Percentiles rank a stretch among this genome's conserved stretches.
Evolutionary conservation across 2,329 filamentous ascomycete genomes (phyloP).

Genomic region (Aquanectria penicillioides): DNA sequence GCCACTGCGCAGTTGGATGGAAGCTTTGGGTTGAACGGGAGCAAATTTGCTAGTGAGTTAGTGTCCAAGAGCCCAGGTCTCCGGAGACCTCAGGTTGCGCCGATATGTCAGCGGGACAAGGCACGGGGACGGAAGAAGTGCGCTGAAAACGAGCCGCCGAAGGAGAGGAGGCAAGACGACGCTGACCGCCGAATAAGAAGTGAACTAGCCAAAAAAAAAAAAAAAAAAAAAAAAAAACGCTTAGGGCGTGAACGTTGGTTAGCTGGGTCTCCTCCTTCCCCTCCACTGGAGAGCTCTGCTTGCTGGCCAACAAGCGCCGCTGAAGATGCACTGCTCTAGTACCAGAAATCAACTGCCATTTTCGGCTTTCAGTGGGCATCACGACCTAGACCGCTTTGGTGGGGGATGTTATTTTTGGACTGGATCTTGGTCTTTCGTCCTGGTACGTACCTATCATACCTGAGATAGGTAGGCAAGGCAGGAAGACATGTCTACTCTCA

Average conservation of each 20-base stretch:
- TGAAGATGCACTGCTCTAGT: too few species aligned
- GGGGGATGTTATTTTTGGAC: slow-evolving; percentile 25
- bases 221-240: background rate
- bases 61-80: too few species aligned
- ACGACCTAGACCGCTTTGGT: slow-evolving; percentile 9
- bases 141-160: background rate
- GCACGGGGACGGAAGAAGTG: background rate
- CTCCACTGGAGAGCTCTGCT: too few species aligned
- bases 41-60: slow-evolving; percentile 1
- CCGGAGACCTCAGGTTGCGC: background rate
- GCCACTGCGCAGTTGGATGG: slow-evolving; percentile 29
- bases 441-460: background rate
- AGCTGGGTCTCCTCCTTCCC: too few species aligned
- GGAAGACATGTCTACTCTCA: too few species aligned
- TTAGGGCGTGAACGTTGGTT: background rate
- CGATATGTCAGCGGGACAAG: slow-evolving; percentile 17
- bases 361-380: background rate
- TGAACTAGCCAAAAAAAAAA: background rate
- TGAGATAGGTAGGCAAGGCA: too few species aligned
- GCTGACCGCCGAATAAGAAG: too few species aligned
- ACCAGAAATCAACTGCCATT: too few species aligned
- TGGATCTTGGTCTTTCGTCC: background rate
- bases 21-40: background rate
- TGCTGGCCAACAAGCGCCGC: too few species aligned
- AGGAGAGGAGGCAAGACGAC: background rate